Evolutionary conservation across 371 early-diverging fungal genomes (phyloP).

Genomic region (Circinella umbellata): DNA sequence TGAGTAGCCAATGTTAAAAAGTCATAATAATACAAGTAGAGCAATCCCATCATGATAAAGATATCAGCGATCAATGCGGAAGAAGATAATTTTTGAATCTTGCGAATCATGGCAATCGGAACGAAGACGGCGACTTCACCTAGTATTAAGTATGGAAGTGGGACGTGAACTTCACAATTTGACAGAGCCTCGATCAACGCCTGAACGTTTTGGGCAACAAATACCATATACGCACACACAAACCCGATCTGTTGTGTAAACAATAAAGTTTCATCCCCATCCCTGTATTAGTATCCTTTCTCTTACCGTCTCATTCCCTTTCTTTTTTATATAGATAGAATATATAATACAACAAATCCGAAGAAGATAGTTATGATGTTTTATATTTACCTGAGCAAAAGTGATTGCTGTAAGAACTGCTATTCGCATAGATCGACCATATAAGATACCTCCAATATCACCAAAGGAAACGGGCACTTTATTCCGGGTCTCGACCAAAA

Average conservation of each 20-base stretch:
- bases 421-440: constrained; percentile 67
- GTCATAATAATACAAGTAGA: constrained; percentile 79
- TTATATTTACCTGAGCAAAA: constrained; percentile 64
- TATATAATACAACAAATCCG: too few relatives aligned
- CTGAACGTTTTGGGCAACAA: constrained; percentile 83
- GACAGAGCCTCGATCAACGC: constrained; percentile 68
- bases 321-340: too few relatives aligned
- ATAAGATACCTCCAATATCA: constrained; percentile 77
- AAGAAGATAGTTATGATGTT: neutral
- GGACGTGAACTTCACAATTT: constrained; percentile 51
- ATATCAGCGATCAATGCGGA: constrained; percentile 85
- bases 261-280: too few relatives aligned
- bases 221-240: constrained; percentile 87
- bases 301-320: too few relatives aligned
- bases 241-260: constrained; percentile 70
- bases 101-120: constrained; percentile 82
- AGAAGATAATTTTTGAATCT: constrained; percentile 77
- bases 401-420: constrained; percentile 72
- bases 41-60: constrained; percentile 80
- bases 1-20: constrained; percentile 54
- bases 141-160: constrained; percentile 61
- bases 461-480: constrained; percentile 74
- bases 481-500: constrained; percentile 61
- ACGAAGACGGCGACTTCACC: constrained; percentile 76
- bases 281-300: neutral